Evolutionary conservation across 768 basidiomycete genomes (phyloP).

Genomic region (Hemileccinum impolitum): DNA sequence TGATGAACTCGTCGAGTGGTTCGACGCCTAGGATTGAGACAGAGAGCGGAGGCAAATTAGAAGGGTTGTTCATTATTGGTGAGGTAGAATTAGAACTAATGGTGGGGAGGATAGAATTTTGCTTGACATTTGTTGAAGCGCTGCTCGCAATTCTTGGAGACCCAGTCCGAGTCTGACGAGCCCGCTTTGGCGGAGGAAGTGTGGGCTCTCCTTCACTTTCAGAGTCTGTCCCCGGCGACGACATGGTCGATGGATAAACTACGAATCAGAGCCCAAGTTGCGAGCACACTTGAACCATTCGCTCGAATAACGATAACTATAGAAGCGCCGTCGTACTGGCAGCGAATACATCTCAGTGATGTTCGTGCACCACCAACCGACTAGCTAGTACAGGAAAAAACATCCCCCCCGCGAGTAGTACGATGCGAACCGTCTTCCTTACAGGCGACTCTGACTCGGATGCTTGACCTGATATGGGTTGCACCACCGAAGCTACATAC

Average conservation of each 20-base stretch:
- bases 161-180: conserved; percentile 34
- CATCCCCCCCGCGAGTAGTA: conserved; percentile 65
- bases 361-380: conserved; percentile 59
- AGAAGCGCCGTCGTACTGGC: not conserved
- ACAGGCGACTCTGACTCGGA: conserved; percentile 29
- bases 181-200: conserved; percentile 37
- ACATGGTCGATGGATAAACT: conserved; percentile 21
- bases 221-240: conserved; percentile 27
- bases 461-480: conserved; percentile 58
- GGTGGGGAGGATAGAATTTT: conserved; percentile 7
- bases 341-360: conserved; percentile 22
- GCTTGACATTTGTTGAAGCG: conserved; percentile 25
- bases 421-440: conserved; percentile 43
- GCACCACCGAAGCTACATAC: conserved; percentile 91
- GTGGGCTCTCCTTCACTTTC: conserved; percentile 25
- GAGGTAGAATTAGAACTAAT: conserved; percentile 10
- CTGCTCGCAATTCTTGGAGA: conserved; percentile 25
- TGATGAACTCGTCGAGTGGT: conserved; percentile 90
- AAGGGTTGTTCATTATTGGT: conserved; percentile 25
- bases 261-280: not conserved
- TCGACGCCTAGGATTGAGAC: conserved; percentile 85
- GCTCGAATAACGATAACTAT: not conserved
- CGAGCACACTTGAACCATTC: not conserved
- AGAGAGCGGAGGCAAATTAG: conserved; percentile 58
- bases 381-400: conserved; percentile 63